A percentile compares a stretch with the other conserved stretches of the same genome.
Conservation (phyloP, 257 asterid genomes). For the Gynochthodes officinalis region DNA sequence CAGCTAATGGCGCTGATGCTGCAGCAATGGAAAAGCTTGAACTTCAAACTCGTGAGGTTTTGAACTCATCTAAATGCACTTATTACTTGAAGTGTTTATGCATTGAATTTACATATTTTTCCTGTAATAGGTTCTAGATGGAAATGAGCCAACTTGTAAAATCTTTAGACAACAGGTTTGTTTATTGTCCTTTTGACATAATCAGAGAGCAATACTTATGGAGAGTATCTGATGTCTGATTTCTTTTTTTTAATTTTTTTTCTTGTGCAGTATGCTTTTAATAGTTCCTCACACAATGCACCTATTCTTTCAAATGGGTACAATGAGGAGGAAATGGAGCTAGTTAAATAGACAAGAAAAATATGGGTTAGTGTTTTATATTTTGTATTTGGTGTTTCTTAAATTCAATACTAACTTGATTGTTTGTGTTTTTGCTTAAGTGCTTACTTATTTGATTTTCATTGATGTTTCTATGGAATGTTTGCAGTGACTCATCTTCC, state of each 20-base stretch:
- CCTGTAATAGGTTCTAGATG: constrained; percentile 57
- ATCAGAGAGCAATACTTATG: too few relatives aligned
- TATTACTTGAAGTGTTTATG: neutral
- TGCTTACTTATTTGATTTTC: too few relatives aligned
- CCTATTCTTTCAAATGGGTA: constrained; percentile 82
- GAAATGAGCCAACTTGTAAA: constrained; percentile 78
- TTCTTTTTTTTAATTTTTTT: neutral
- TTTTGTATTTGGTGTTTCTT: too few relatives aligned
- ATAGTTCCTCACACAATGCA: constrained; percentile 90
- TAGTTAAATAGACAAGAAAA: constrained; percentile 84
- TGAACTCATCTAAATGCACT: constrained; percentile 3
- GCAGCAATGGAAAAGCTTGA: constrained; percentile 98
- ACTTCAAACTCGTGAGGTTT: constrained; percentile 84
- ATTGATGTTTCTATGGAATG: too few relatives aligned
- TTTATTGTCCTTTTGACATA: constrained; percentile 8
- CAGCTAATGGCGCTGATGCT: constrained; percentile 85
- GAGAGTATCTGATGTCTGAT: neutral
- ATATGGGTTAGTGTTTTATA: constrained; percentile 80
- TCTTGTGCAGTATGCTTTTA: constrained; percentile 77
- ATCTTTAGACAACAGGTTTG: constrained; percentile 73
- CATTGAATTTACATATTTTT: constrained; percentile 1
- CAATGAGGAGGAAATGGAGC: constrained; percentile 95
- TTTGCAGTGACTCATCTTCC: too few relatives aligned
- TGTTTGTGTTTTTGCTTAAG: too few relatives aligned
- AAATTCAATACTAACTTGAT: too few relatives aligned